Percentiles rank a stretch among this genome's conserved stretches.
Evolutionary conservation across 1,284 basidiomycete species (phyloP).

Genomic region (Lignosus rhinocerotis): DNA sequence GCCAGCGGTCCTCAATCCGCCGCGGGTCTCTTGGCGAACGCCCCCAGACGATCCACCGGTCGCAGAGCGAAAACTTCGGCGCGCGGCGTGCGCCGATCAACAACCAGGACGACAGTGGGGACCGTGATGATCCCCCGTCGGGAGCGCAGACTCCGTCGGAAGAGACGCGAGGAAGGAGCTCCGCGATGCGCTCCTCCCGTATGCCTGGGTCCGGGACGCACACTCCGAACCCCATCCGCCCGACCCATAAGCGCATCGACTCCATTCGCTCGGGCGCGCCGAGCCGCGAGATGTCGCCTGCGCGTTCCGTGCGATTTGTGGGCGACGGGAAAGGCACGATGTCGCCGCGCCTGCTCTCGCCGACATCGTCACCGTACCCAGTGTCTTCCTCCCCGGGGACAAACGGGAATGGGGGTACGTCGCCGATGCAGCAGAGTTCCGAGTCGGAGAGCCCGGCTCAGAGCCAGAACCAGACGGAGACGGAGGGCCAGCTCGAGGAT

Average conservation of each 20-base stretch:
- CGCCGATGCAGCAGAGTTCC: not conserved
- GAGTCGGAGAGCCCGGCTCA: conserved; percentile 1
- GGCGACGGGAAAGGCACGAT: conserved; percentile 36
- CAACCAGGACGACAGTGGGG: not conserved
- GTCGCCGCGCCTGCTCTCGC: conserved; percentile 29
- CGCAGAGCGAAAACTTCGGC: conserved; percentile 23
- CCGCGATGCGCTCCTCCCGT: conserved; percentile 15
- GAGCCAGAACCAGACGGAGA: conserved; percentile 14
- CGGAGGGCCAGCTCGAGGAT: conserved; percentile 19
- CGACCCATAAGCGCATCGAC: conserved; percentile 35
- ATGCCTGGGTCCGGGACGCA: conserved; percentile 15
- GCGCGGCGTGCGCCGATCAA: not conserved
- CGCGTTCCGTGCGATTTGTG: conserved; percentile 50
- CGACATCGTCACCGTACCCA: conserved; percentile 23
- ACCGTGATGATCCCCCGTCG: conserved; percentile 1
- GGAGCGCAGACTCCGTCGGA: conserved; percentile 19
- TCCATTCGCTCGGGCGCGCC: conserved; percentile 33
- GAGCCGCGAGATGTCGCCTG: conserved; percentile 46
- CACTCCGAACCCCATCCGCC: conserved; percentile 12
- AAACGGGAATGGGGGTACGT: conserved; percentile 20
- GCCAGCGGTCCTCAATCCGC: conserved; percentile 29
- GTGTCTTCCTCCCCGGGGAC: conserved; percentile 8
- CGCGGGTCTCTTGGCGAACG: conserved; percentile 25
- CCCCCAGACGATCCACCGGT: conserved; percentile 15
- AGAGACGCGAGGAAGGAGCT: conserved; percentile 20